These are phyloP conservation scores for Orbilia brochopaga DNA, from an alignment of 2,329 filamentous ascomycete genomes.

Conservation along the genomic window DNA sequence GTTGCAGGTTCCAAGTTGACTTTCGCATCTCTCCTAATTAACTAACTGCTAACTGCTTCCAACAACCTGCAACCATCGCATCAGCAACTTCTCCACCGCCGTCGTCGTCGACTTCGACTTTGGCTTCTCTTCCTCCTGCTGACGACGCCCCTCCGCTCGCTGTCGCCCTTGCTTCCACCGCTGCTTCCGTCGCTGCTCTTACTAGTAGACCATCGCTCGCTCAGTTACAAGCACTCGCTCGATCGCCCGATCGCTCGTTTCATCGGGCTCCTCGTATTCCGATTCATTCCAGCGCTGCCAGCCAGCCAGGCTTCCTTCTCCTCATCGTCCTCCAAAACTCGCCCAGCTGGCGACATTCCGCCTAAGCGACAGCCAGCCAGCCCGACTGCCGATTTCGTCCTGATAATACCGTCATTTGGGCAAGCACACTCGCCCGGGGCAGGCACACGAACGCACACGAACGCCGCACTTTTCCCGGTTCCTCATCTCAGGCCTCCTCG, in stretches of 20 bases:
- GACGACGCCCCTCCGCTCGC: too few species aligned
- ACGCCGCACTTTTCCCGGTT: background rate
- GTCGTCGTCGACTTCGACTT: too few species aligned
- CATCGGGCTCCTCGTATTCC: background rate
- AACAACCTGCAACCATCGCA: too few species aligned
- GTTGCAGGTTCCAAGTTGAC: too few species aligned
- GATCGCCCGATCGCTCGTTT: constrained; percentile 5
- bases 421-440: background rate
- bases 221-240: too few species aligned
- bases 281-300: background rate
- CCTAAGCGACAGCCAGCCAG: constrained; percentile 16
- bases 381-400: constrained; percentile 8
- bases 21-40: too few species aligned
- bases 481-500: background rate
- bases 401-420: constrained; percentile 8
- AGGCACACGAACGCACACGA: too few species aligned
- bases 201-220: too few species aligned
- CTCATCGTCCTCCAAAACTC: constrained; percentile 38
- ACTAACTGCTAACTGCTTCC: too few species aligned
- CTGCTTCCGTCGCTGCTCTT: constrained; percentile 1
- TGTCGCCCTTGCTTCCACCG: background rate
- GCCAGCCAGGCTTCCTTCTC: constrained; percentile 16
- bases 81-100: too few species aligned
- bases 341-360: constrained; percentile 49
- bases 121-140: too few species aligned